Evolutionary conservation across 139 green algal species (phyloP), one percentile per base, ranked within the genome.

Genomic region (Coelastrella sp.): DNA sequence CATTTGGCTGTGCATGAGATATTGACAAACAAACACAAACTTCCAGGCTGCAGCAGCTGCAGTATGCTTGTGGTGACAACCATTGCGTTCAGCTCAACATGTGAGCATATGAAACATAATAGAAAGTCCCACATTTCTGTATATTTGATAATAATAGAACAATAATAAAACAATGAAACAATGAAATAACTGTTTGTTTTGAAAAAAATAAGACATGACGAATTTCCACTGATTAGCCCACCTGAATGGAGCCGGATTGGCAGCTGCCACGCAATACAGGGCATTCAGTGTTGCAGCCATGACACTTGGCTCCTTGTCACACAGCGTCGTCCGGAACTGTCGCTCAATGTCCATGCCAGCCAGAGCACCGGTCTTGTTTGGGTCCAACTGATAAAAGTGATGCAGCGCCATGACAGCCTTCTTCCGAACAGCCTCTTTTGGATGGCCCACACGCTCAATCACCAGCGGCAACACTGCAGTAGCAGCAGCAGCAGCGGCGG

Each of bases 391-490:
- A 72, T 93, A 85, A 75, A 96, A 95, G 74, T 92, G 92, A 66
- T 98, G 96, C 86, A 99, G 93, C 17, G 95, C 97, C 95, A 99
- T 97, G 56, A 99, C 93, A 8, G 98, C 97, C 90, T 99, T 99
- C 89, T 99, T 99, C 84, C 98, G 95, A 24, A 99, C 97, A 35
- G 96, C 78, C 84, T 98, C 96, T 20, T 95, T 93, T 19, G 94
- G 92, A 85, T 99, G 97, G 6, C 68, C 92, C 65, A 98, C 91
- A 65, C 98, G 94, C 27, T 95, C 94, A 11, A 94, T 91, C 19
- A 98, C 94, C 81, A 94, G 84, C 25, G 84, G 82, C 63, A 97
- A 91, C 49, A 97, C 87, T 58, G 27, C 24, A 7, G 74, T 8
- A 59, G 27, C 0, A 25, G 35, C 7, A 61, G 22, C 9, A 59